These are phyloP conservation scores for Claviceps quebecensis DNA, from an alignment of 2,329 filamentous ascomycete species.

Conservation along the genomic window DNA sequence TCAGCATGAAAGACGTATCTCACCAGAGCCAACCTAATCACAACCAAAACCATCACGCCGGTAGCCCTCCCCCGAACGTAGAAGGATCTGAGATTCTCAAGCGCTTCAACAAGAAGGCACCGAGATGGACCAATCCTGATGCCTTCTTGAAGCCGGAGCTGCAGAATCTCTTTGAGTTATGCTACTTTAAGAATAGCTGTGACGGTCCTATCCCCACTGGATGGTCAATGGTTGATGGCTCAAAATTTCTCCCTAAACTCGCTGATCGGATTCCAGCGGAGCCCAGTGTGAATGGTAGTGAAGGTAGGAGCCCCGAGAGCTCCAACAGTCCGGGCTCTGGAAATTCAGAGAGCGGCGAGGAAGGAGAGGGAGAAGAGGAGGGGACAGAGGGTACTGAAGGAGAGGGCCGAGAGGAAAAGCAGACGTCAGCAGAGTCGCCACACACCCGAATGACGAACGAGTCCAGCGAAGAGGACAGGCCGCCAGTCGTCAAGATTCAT, in stretches of 20 bases:
- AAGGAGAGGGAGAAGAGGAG: slow-evolving; percentile 29
- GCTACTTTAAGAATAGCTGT: slow-evolving; percentile 42
- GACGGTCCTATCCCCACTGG: slow-evolving; percentile 54
- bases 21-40: neutral
- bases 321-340: slow-evolving; percentile 33
- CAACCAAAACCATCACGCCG: neutral
- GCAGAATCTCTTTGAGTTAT: slow-evolving; percentile 64
- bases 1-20: slow-evolving; percentile 65
- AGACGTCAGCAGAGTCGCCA: slow-evolving; percentile 15
- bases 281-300: slow-evolving; percentile 29
- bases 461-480: slow-evolving; percentile 39
- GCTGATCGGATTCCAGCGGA: slow-evolving; percentile 29
- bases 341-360: slow-evolving; percentile 38
- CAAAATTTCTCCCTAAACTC: slow-evolving; percentile 41
- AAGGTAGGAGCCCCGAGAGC: slow-evolving; percentile 33
- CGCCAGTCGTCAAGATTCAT: slow-evolving; percentile 10
- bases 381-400: slow-evolving; percentile 12
- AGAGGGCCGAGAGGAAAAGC: slow-evolving; percentile 36
- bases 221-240: slow-evolving; percentile 48
- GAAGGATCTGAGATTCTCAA: slow-evolving; percentile 20
- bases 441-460: slow-evolving; percentile 46
- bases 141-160: slow-evolving; percentile 47
- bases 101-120: slow-evolving; percentile 35
- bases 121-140: slow-evolving; percentile 37
- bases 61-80: slow-evolving; percentile 10